Percentiles rank a stretch among this genome's conserved stretches.
Conservation (phyloP, 1,139 yeast species). For the Yamadazyma taylorii region DNA sequence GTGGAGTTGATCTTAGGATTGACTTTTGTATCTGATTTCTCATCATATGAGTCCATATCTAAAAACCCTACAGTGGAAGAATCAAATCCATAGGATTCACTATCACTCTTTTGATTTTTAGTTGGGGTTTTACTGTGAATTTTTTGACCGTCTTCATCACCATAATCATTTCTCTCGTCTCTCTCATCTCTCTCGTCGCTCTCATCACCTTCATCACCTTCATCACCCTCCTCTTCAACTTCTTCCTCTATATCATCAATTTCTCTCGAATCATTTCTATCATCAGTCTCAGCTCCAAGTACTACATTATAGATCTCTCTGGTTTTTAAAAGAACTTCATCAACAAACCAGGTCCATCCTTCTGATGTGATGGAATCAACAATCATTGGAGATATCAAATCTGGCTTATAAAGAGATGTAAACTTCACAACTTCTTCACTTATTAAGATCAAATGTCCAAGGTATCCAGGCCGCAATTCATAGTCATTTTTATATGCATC, state of each 20-base stretch:
- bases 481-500: conserved; percentile 25
- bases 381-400: conserved; percentile 44
- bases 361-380: conserved; percentile 37
- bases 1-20: conserved; percentile 19
- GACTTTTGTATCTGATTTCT: conserved; percentile 16
- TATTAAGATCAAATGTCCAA: conserved; percentile 48
- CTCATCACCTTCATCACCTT: conserved; percentile 14
- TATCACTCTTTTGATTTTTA: conserved; percentile 4
- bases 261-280: conserved; percentile 10
- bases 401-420: conserved; percentile 50
- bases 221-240: conserved; percentile 3
- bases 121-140: too few relatives aligned
- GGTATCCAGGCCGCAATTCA: conserved; percentile 45
- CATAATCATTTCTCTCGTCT: conserved; percentile 14
- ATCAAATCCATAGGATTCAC: conserved; percentile 28
- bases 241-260: conserved; percentile 5
- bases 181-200: conserved; percentile 12
- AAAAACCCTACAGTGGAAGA: conserved; percentile 36
- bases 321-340: conserved; percentile 42
- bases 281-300: conserved; percentile 29
- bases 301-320: conserved; percentile 49
- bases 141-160: conserved; percentile 4
- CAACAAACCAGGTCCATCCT: conserved; percentile 49
- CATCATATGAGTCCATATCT: conserved; percentile 33
- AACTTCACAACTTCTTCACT: conserved; percentile 53